Conservation (phyloP, 176 grass and related monocot species). For the Leersia perrieri region DNA sequence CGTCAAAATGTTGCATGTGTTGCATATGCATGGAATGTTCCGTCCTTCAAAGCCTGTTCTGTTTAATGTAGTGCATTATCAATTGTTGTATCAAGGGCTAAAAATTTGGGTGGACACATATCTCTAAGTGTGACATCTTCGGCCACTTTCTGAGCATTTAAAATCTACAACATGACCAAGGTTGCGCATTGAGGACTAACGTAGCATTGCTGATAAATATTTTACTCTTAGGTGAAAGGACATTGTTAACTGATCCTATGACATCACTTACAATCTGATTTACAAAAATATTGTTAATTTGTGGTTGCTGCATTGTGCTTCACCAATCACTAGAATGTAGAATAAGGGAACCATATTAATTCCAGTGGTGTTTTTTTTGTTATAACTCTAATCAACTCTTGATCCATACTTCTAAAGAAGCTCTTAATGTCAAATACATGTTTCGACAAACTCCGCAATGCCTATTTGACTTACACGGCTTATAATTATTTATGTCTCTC, state of each 20-base stretch:
- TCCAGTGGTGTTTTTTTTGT: not conserved
- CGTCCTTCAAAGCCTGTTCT: not conserved
- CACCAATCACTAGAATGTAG: not conserved
- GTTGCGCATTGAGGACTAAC: not conserved
- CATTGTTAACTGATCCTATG: not conserved
- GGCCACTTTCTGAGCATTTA: not conserved
- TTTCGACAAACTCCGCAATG: not conserved
- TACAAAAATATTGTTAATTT: not conserved
- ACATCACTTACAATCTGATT: not conserved
- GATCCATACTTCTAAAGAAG: too few relatives aligned
- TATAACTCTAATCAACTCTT: not conserved
- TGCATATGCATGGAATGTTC: not conserved
- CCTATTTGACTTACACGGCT: not conserved
- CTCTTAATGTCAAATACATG: not conserved
- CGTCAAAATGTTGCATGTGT: not conserved
- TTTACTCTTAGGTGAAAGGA: not conserved
- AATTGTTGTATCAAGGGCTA: not conserved
- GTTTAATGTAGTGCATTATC: not conserved
- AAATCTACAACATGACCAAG: not conserved
- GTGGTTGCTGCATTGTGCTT: not conserved
- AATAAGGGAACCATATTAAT: not conserved
- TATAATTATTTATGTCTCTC: not conserved
- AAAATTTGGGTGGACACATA: not conserved
- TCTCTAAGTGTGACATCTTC: not conserved
- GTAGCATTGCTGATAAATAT: not conserved